Percentiles rank a stretch among this genome's conserved stretches.
Evolutionary conservation across 2,329 filamentous ascomycete genomes (phyloP).

Genomic region (Monosporascus sp.): DNA sequence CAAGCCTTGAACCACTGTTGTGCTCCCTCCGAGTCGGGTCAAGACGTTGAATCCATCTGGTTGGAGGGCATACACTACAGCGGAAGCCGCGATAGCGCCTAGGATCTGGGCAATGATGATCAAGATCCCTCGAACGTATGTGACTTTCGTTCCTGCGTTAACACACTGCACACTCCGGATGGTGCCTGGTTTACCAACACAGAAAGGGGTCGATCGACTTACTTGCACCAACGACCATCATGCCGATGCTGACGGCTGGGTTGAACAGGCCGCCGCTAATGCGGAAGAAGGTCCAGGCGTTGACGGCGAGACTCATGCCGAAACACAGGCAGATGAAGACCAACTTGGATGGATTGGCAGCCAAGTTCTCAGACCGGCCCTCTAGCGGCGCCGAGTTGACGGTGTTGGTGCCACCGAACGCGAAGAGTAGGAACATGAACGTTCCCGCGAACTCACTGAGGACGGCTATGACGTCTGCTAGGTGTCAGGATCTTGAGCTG

Average conservation of each 20-base stretch:
- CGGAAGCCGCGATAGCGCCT: constrained; percentile 43
- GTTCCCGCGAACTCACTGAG: constrained; percentile 35
- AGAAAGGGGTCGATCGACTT: constrained; percentile 6
- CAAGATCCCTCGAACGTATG: constrained; percentile 31
- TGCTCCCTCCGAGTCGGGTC: constrained; percentile 38
- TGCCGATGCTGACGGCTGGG: constrained; percentile 37
- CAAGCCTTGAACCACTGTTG: constrained; percentile 40
- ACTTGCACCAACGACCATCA: constrained; percentile 40
- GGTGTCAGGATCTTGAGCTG: not conserved
- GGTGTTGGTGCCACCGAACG: constrained; percentile 35
- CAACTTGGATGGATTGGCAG: constrained; percentile 5
- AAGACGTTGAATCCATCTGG: constrained; percentile 40
- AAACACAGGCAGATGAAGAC: constrained; percentile 24
- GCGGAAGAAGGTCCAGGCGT: constrained; percentile 39
- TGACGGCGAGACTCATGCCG: constrained; percentile 27
- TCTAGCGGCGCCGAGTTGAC: constrained; percentile 25
- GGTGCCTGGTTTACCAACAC: not conserved
- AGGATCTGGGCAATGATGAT: constrained; percentile 43
- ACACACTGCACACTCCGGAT: not conserved
- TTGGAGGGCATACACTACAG: constrained; percentile 40
- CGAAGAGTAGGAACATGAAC: constrained; percentile 38
- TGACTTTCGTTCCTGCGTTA: constrained; percentile 19
- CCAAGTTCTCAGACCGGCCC: not conserved
- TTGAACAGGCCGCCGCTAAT: constrained; percentile 30
- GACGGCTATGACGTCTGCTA: constrained; percentile 23